These are phyloP conservation scores for Simplicillium aogashimaense DNA, from an alignment of 2,329 filamentous ascomycete genomes.

Conservation along the genomic window DNA sequence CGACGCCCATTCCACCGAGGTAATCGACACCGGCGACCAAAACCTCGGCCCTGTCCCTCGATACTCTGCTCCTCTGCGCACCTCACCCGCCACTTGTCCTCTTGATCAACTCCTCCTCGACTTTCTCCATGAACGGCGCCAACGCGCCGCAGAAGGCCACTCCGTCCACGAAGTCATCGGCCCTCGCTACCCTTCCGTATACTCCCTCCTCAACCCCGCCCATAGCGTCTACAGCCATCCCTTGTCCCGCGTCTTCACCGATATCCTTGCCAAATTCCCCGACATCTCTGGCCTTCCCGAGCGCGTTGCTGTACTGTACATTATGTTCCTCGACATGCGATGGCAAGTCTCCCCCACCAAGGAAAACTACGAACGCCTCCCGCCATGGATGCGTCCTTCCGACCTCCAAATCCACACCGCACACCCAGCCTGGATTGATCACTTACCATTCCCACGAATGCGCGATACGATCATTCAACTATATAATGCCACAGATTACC, in stretches of 20 bases:
- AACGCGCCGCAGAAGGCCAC: constrained; percentile 56
- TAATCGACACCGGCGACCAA: constrained; percentile 1
- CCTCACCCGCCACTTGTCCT: constrained; percentile 61
- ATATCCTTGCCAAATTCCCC: constrained; percentile 75
- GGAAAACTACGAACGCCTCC: constrained; percentile 71
- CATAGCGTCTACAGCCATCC: constrained; percentile 57
- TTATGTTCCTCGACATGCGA: constrained; percentile 79
- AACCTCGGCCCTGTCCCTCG: constrained; percentile 6
- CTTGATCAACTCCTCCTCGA: constrained; percentile 72
- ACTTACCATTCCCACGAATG: constrained; percentile 70
- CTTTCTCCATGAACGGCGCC: constrained; percentile 61
- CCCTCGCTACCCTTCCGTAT: constrained; percentile 70
- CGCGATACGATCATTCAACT: constrained; percentile 53
- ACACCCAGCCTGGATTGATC: constrained; percentile 77
- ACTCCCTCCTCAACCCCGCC: constrained; percentile 65
- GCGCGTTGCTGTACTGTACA: constrained; percentile 69
- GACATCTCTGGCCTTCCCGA: constrained; percentile 71
- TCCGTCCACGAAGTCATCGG: constrained; percentile 58
- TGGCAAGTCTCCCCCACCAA: constrained; percentile 75
- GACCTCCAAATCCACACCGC: constrained; percentile 54
- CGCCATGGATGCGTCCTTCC: constrained; percentile 60
- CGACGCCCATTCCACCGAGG: constrained; percentile 1
- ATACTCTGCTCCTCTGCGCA: constrained; percentile 36
- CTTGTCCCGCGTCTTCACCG: constrained; percentile 74
- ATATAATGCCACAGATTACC: constrained; percentile 38